Percentiles rank a stretch among this genome's conserved stretches.
phyloP scores from a whole-genome alignment of 2,329 filamentous ascomycete genomes.

The Decorospora gaudefroyi region DNA sequence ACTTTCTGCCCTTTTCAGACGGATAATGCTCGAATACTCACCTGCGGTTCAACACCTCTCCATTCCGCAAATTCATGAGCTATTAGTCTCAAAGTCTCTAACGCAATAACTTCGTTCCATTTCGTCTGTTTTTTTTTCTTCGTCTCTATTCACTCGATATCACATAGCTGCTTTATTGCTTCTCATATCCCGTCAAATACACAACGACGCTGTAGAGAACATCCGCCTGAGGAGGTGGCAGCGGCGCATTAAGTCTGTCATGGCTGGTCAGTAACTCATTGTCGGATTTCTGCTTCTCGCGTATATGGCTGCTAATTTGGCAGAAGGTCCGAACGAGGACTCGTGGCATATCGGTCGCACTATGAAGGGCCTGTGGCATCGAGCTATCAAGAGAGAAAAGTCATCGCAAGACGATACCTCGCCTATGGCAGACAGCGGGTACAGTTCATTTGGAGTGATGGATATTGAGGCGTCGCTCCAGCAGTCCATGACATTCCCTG shows the following conservation, averaged over 20 bases:
- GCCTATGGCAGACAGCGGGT: background rate
- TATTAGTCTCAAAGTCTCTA: no score
- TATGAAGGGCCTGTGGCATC: background rate
- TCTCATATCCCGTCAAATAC: background rate
- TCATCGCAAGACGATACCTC: background rate
- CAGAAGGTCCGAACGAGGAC: background rate
- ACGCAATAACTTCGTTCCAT: no score
- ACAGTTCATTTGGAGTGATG: background rate
- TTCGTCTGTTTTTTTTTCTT: no score
- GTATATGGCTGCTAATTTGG: background rate
- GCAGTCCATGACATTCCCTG: background rate
- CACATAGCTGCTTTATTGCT: background rate
- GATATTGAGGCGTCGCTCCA: background rate
- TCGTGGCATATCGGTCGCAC: background rate
- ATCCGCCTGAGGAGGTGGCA: background rate
- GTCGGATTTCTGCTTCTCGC: fast-evolving
- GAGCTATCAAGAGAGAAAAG: background rate
- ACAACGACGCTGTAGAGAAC: background rate
- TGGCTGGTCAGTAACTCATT: conserved; percentile 1
- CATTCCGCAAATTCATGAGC: no score
- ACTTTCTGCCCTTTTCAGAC: no score
- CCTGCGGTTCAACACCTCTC: no score
- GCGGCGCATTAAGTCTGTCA: background rate
- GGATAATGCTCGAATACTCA: no score
- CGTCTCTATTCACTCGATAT: no score